Conservation (phyloP, 441 rosid genomes). For the Gossypium davidsonii region DNA sequence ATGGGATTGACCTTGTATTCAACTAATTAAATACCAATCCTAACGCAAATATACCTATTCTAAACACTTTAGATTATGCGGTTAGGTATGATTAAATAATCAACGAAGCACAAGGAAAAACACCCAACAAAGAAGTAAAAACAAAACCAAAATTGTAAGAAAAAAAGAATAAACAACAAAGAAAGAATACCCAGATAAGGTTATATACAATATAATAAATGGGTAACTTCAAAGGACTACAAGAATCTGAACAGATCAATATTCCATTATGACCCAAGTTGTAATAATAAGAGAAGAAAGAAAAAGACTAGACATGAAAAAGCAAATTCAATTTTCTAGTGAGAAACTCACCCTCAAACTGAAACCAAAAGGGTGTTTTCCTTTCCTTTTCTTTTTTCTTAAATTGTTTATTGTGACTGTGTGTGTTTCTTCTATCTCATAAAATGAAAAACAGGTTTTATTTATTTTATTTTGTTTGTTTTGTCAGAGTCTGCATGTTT, state of each 20-base stretch:
- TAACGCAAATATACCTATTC: constrained; percentile 7
- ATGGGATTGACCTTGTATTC: constrained; percentile 28
- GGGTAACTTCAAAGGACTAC: constrained; percentile 9
- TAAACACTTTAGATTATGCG: constrained; percentile 10
- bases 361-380: background rate
- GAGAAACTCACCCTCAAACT: constrained; percentile 21
- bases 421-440: too few species aligned
- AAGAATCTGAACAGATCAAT: constrained; percentile 24
- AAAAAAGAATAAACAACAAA: constrained; percentile 1
- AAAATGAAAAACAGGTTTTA: too few species aligned
- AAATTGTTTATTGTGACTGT: too few species aligned
- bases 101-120: constrained; percentile 21
- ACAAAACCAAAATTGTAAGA: constrained; percentile 8
- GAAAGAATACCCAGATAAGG: constrained; percentile 18
- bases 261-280: constrained; percentile 13
- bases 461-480: too few species aligned
- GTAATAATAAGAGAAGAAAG: background rate
- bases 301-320: background rate
- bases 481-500: constrained; percentile 17
- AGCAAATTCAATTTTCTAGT: constrained; percentile 17
- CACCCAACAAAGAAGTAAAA: constrained; percentile 15
- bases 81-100: constrained; percentile 30
- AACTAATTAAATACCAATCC: constrained; percentile 1
- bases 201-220: background rate
- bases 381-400: background rate